Base-by-base conservation (phyloP, 768 basidiomycete genomes). In the Kwoniella dejecticola region DNA sequence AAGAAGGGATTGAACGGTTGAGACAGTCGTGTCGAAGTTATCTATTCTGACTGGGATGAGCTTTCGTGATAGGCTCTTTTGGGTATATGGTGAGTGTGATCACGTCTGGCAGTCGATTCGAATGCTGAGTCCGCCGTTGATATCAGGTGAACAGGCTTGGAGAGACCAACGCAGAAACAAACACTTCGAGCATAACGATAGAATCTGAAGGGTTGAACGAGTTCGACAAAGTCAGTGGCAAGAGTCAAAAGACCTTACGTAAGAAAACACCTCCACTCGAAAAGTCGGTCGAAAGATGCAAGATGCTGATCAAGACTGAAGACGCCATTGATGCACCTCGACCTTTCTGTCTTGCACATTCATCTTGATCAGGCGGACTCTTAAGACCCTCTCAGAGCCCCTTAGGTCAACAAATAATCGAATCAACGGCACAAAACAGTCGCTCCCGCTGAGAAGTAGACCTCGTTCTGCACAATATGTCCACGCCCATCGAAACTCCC, bases 401-500 rank as follows among this genome's bases (percentile, higher is more conserved):
- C 17, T 8, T 38, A 38, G 8, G 8, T 38, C 17, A 8, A 38
- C 36, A 8, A 38, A 8, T 17, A 38, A 8, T 38, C 36, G 36
- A 38, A 38, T 38, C 36, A 38, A 17, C n/a, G n/a, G n/a, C n/a
- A n/a, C n/a, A n/a, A n/a, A n/a, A n/a, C n/a, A n/a, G n/a, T n/a
- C 33, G 15, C 15, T 7, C 11, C 19, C 17, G 41, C 5, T 42
- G 17, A 42, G 19, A 42, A 42, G 41, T 12, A 13, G 5, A 42
- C 6, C 6, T 42, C n/a, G n/a, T 19, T 42, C 41, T 42, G 36
- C 50, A 33, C 52, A 56, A 33, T 54, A 77, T 77, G 75, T 15
- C 70, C 11, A 64, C 74, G 33, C 45, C 73, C 2, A 36, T 76
- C 12, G 79, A 80, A 19, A 86, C 85, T 7, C 87, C 88, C 1